phyloP scores from a whole-genome alignment of 2,329 filamentous ascomycete species.

The Chalara sp. region DNA sequence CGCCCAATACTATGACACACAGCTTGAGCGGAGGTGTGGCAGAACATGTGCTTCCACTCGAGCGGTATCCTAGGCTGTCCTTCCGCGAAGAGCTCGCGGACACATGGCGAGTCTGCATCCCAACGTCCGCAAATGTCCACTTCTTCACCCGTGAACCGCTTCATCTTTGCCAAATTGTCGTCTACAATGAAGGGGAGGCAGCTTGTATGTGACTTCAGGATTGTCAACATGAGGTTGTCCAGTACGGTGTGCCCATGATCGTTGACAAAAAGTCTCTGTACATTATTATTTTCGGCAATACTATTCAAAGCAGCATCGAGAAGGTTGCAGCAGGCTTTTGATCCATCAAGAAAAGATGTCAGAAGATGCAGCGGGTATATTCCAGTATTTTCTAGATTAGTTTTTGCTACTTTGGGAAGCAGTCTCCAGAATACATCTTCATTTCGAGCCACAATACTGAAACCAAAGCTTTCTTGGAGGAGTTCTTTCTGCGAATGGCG shows the following conservation, averaged over 20 bases:
- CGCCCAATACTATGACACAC: slow-evolving; percentile 29
- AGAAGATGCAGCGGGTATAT: slow-evolving; percentile 29
- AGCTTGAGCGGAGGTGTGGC: slow-evolving; percentile 32
- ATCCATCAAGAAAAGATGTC: slow-evolving; percentile 30
- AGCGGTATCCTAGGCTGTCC: slow-evolving; percentile 22
- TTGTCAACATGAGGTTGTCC: slow-evolving; percentile 30
- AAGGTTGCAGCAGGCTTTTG: slow-evolving; percentile 27
- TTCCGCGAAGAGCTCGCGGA: slow-evolving; percentile 24
- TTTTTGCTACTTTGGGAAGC: background rate
- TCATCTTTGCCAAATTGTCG: slow-evolving; percentile 14
- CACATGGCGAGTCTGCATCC: slow-evolving; percentile 31
- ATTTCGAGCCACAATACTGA: slow-evolving; percentile 24
- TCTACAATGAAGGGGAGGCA: slow-evolving; percentile 21
- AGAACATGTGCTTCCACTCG: slow-evolving; percentile 37
- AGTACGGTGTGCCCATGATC: slow-evolving; percentile 31
- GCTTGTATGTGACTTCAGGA: slow-evolving; percentile 30
- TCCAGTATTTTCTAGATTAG: background rate
- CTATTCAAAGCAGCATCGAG: slow-evolving; percentile 19
- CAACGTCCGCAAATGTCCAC: slow-evolving; percentile 35
- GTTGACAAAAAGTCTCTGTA: slow-evolving; percentile 14
- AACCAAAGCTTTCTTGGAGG: slow-evolving; percentile 21
- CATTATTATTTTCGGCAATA: slow-evolving; percentile 4
- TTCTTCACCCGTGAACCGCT: slow-evolving; percentile 31
- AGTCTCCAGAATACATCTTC: slow-evolving; percentile 7
- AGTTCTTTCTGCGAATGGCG: slow-evolving; percentile 16